These are phyloP conservation scores for Bromus sterilis DNA, from an alignment of 176 grass and related monocot species.

Conservation along the genomic window DNA sequence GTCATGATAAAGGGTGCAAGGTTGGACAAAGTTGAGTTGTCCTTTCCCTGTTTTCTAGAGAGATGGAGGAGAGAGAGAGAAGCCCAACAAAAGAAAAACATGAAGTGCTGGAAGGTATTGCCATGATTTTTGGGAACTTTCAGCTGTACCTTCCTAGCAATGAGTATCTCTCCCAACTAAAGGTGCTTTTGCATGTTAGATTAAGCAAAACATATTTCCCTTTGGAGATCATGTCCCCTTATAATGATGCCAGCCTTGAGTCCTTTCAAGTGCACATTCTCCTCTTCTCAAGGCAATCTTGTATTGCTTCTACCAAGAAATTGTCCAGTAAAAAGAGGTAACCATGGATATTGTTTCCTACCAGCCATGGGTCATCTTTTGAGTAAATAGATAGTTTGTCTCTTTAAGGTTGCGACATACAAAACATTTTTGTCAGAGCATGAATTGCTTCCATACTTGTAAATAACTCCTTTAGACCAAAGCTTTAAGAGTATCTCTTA, in stretches of 20 bases:
- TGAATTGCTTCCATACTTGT: background rate
- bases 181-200: constrained; percentile 42
- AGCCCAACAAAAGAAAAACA: background rate
- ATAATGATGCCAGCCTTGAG: constrained; percentile 46
- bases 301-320: constrained; percentile 32
- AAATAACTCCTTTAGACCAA: background rate
- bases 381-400: constrained; percentile 21
- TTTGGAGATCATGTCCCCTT: constrained; percentile 57
- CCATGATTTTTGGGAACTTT: constrained; percentile 49
- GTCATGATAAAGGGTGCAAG: constrained; percentile 47
- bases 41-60: constrained; percentile 34
- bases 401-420: background rate
- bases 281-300: constrained; percentile 33
- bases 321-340: constrained; percentile 13
- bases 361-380: constrained; percentile 18
- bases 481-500: background rate
- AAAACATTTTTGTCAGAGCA: background rate
- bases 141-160: constrained; percentile 42
- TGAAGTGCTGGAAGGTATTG: constrained; percentile 44
- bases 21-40: constrained; percentile 36
- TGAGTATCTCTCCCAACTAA: constrained; percentile 38
- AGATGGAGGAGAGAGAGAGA: background rate
- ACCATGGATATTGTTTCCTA: constrained; percentile 14
- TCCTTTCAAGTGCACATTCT: constrained; percentile 35
- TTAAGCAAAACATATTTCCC: constrained; percentile 49